Base-by-base conservation (phyloP, 2,329 filamentous ascomycete species). In the Colletotrichum scovillei region DNA sequence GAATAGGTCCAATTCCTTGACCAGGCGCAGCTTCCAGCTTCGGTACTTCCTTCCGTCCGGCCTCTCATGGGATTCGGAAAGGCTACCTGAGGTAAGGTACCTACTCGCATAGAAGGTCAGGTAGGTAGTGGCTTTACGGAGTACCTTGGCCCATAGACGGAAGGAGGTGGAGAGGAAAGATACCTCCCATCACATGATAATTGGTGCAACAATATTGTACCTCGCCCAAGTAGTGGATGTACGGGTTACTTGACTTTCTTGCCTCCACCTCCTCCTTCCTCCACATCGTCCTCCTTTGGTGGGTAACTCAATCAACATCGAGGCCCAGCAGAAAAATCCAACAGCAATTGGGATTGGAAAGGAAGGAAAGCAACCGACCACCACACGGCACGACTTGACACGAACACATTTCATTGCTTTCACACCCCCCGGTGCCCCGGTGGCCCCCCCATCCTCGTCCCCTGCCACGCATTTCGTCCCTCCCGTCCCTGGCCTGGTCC, bases 271-370 rank as follows among this genome's bases (percentile, higher is more conserved):
- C 38, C 52, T 32, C 63, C 12, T 53, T 53, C 38, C 8, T 19
- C 35, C 42, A 49, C 42, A n/a, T 49, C 19, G 19, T 49, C 38
- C n/a, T 63, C 46, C 60, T 22, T 11, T 11, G 65, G 66, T 72
- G 64, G 69, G 67, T 72, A 72, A 72, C 26, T 63, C 57, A 52
- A 67, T 72, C 30, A 30, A 60, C 30, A 32, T 19, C 35, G 14
- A 46, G 46, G 57, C 68, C 64, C 64, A 67, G 56, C 63, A 69
- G 35, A 30, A 72, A 68, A 72, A 63, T 55, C 60, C 60, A 63
- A 63, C 60, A 53, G 60, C 60, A 53, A 32, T 49, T 49, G 42
- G 42, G 59, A 70, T 49, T 49, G 19, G 42, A 66, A 70, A 66
- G n/a, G 49, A 59, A 49, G 35, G 49, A 42, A 9, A 35, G 0